These are phyloP conservation scores for Paramarasmius palmivorus DNA, from an alignment of 1,284 basidiomycete species.

Conservation along the genomic window DNA sequence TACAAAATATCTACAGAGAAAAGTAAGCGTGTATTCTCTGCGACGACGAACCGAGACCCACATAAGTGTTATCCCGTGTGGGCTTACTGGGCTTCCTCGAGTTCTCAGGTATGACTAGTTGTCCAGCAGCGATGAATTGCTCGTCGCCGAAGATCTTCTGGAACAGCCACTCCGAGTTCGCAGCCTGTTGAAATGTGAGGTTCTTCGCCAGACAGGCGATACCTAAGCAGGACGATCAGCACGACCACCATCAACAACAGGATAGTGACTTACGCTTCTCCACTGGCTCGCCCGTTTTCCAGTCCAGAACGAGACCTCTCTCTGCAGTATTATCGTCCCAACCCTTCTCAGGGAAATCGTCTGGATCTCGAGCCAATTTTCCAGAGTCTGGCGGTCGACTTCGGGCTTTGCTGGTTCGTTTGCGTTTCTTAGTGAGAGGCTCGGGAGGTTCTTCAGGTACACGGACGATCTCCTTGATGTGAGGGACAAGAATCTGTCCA, in stretches of 20 bases:
- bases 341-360: constrained; percentile 67
- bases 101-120: constrained; percentile 78
- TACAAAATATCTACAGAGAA: constrained; percentile 79
- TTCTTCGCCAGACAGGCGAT: constrained; percentile 75
- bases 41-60: constrained; percentile 41
- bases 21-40: neutral
- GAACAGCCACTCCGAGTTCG: constrained; percentile 76
- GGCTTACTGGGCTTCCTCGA: constrained; percentile 85
- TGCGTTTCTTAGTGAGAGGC: constrained; percentile 52
- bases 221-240: constrained; percentile 40
- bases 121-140: constrained; percentile 89
- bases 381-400: constrained; percentile 35
- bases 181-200: constrained; percentile 59
- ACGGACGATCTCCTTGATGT: constrained; percentile 81
- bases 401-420: constrained; percentile 37
- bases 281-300: constrained; percentile 58
- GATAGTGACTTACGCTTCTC: constrained; percentile 60
- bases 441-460: constrained; percentile 67
- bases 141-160: constrained; percentile 96
- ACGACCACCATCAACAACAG: neutral
- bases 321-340: constrained; percentile 85
- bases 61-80: constrained; percentile 94
- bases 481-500: constrained; percentile 65
- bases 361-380: constrained; percentile 6
- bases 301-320: constrained; percentile 72